Evolutionary conservation across 1,284 basidiomycete genomes (phyloP).

Genomic region (Hymenochaete sp.): DNA sequence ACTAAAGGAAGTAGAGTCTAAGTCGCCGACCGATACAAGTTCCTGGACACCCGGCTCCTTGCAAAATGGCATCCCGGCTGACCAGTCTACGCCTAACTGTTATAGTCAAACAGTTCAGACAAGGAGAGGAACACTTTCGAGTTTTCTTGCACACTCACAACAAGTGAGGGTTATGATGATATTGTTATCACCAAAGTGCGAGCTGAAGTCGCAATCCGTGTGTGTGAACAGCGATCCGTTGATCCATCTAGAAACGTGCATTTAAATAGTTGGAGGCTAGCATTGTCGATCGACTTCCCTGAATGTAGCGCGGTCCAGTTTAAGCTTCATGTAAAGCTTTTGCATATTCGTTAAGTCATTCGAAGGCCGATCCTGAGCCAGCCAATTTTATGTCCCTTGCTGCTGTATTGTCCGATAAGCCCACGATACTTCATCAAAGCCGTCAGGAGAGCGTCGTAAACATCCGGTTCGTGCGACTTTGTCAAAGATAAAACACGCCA

Average conservation of each 20-base stretch:
- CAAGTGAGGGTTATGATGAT: slow-evolving; percentile 51
- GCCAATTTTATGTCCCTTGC: no score
- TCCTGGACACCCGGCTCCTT: slow-evolving; percentile 8
- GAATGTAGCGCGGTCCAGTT: no score
- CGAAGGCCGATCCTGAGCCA: no score
- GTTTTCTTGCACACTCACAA: slow-evolving; percentile 28
- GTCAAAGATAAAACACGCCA: slow-evolving; percentile 96
- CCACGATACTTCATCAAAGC: slow-evolving; percentile 70
- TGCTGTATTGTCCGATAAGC: slow-evolving; percentile 47
- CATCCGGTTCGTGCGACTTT: slow-evolving; percentile 97
- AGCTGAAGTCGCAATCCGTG: slow-evolving; percentile 40
- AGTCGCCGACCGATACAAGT: slow-evolving; percentile 10
- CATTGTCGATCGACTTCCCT: no score
- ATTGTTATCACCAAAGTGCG: slow-evolving; percentile 47
- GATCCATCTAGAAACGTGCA: no score
- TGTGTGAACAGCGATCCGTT: slow-evolving; percentile 52
- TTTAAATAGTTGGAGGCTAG: no score
- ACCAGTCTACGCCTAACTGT: slow-evolving; percentile 17
- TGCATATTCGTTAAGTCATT: no score
- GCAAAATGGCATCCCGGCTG: slow-evolving; percentile 1
- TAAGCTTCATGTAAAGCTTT: no score
- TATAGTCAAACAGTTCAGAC: background rate
- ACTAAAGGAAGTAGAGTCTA: slow-evolving; percentile 26
- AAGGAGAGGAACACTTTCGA: slow-evolving; percentile 26
- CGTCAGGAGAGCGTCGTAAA: slow-evolving; percentile 84